phyloP scores from a whole-genome alignment of 2,329 filamentous ascomycete species.

The Didymella exigua region DNA sequence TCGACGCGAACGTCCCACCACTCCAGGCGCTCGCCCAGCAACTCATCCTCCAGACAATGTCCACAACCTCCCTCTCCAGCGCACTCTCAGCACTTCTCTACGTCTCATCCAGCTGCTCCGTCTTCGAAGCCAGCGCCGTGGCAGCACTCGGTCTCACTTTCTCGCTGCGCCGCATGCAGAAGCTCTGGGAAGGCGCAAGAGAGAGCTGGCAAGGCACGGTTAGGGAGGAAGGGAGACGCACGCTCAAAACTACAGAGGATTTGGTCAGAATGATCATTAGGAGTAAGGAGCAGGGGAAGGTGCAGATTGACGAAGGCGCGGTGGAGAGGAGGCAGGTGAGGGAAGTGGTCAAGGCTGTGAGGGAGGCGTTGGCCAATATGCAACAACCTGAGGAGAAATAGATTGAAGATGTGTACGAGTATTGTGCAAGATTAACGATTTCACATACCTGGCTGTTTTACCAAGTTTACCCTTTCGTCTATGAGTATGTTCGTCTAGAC shows the following conservation, averaged over 20 bases:
- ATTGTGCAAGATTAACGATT: not conserved
- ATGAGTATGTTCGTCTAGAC: no score
- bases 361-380: conserved; percentile 52
- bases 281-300: conserved; percentile 48
- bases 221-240: conserved; percentile 62
- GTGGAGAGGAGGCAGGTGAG: conserved; percentile 49
- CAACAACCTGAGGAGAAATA: conserved; percentile 19
- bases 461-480: no score
- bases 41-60: conserved; percentile 72
- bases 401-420: not conserved
- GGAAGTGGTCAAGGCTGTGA: conserved; percentile 55
- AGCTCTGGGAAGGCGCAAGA: conserved; percentile 62
- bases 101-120: conserved; percentile 57
- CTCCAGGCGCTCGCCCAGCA: conserved; percentile 54
- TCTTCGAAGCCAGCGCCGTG: conserved; percentile 65
- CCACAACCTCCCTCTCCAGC: conserved; percentile 66
- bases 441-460: not conserved
- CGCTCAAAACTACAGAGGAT: conserved; percentile 60
- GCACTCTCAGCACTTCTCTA: conserved; percentile 63
- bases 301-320: conserved; percentile 42
- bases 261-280: conserved; percentile 55
- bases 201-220: conserved; percentile 59
- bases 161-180: conserved; percentile 63
- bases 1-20: conserved; percentile 49
- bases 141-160: conserved; percentile 64